A percentile compares a stretch with the other conserved stretches of the same genome.
These are phyloP conservation scores for Hibiscus mutabilis DNA, from an alignment of 345 rosid genomes.

Conservation along the genomic window DNA sequence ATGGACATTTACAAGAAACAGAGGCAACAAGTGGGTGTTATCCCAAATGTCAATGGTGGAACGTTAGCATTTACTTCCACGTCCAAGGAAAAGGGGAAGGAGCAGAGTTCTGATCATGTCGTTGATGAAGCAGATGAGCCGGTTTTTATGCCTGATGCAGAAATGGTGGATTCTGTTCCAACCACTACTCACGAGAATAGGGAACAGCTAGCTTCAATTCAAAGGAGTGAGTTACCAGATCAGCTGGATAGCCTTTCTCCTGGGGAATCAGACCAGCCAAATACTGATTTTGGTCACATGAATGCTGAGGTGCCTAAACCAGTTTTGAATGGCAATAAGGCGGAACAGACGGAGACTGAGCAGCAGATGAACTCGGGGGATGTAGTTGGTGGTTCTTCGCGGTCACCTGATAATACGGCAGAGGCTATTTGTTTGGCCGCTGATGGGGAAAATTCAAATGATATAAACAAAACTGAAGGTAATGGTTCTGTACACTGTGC, in stretches of 20 bases:
- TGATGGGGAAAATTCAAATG: conserved; percentile 15
- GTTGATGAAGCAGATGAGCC: conserved; percentile 14
- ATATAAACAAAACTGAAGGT: conserved; percentile 12
- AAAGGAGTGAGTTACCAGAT: conserved; percentile 7
- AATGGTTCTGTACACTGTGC: conserved; percentile 4
- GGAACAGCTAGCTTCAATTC: conserved; percentile 18
- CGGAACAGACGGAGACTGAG: conserved; percentile 18
- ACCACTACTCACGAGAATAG: background rate
- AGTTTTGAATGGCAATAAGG: conserved; percentile 11
- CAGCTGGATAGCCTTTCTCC: background rate
- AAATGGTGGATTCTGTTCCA: conserved; percentile 25
- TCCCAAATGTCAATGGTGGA: conserved; percentile 21
- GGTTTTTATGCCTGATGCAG: conserved; percentile 13
- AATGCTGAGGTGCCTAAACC: conserved; percentile 18
- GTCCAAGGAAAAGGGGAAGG: conserved; percentile 22
- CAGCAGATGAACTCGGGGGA: conserved; percentile 12
- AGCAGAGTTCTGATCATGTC: conserved; percentile 10
- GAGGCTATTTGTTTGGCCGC: background rate
- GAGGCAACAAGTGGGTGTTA: conserved; percentile 37
- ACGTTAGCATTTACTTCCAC: conserved; percentile 22
- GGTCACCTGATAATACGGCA: conserved; percentile 8
- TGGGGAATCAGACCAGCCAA: conserved; percentile 12
- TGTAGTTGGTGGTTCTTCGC: background rate
- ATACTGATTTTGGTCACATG: conserved; percentile 11
- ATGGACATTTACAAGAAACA: conserved; percentile 72